Percentiles rank a stretch among this genome's conserved stretches.
phyloP scores from a whole-genome alignment of 441 rosid genomes.

The Erodium moschatum region DNA sequence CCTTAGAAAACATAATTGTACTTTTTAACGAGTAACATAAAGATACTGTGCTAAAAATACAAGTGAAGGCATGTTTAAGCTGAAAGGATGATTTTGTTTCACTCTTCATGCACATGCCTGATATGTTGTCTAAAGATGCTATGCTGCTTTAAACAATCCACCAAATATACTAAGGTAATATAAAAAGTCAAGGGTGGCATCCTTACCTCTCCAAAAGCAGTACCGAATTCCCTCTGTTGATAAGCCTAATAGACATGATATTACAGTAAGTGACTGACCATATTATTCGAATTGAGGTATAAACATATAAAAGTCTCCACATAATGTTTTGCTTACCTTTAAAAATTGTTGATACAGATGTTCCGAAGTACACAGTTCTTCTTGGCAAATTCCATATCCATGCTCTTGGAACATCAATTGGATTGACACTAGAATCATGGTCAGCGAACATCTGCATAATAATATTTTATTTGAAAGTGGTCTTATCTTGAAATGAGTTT shows the following conservation, averaged over 20 bases:
- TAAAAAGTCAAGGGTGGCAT: constrained; percentile 15
- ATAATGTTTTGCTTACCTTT: constrained; percentile 43
- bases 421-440: constrained; percentile 69
- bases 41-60: constrained; percentile 4
- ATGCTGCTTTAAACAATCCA: neutral
- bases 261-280: constrained; percentile 15
- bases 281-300: constrained; percentile 12
- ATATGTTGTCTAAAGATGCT: constrained; percentile 8
- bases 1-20: neutral
- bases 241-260: constrained; percentile 46
- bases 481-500: constrained; percentile 12
- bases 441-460: constrained; percentile 81
- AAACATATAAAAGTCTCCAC: neutral
- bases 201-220: constrained; percentile 96
- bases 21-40: neutral
- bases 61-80: neutral
- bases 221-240: constrained; percentile 63
- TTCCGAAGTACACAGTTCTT: constrained; percentile 81
- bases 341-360: constrained; percentile 81
- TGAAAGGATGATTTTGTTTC: neutral
- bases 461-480: constrained; percentile 19
- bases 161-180: constrained; percentile 1
- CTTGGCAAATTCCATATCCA: constrained; percentile 80
- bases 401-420: constrained; percentile 69
- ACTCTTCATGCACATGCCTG: neutral